phyloP scores from a whole-genome alignment of 495 filamentous ascomycete species.

The Penicillium dipodomyicola region DNA sequence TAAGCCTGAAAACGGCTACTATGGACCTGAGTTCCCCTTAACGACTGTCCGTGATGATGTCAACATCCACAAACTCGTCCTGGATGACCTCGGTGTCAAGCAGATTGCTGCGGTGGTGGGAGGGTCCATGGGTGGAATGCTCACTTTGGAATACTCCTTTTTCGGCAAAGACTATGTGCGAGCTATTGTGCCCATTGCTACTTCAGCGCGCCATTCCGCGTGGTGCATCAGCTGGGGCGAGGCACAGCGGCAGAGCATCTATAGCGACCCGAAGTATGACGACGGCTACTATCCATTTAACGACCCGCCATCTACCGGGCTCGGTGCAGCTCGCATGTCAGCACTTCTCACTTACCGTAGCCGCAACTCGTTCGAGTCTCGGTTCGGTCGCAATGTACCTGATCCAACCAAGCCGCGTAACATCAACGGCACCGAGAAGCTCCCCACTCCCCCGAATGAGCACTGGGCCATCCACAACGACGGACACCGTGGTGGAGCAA shows the following conservation, averaged over 20 bases:
- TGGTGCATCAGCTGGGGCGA: slow-evolving; percentile 99
- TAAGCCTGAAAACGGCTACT: slow-evolving; percentile 67
- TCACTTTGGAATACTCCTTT: slow-evolving; percentile 94
- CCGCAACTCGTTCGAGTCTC: slow-evolving; percentile 92
- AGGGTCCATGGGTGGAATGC: slow-evolving; percentile 98
- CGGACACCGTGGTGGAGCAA: slow-evolving; percentile 65
- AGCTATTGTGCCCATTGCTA: slow-evolving; percentile 89
- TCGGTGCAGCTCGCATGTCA: slow-evolving; percentile 95
- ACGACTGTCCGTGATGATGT: slow-evolving; percentile 96
- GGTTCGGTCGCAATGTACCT: slow-evolving; percentile 90
- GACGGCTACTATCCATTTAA: slow-evolving; percentile 89
- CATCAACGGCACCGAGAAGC: slow-evolving; percentile 64
- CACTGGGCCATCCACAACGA: slow-evolving; percentile 97
- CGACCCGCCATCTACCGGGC: slow-evolving; percentile 78
- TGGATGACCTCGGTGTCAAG: slow-evolving; percentile 84
- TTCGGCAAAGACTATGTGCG: slow-evolving; percentile 93
- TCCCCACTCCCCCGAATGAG: slow-evolving; percentile 68
- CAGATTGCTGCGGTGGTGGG: slow-evolving; percentile 88
- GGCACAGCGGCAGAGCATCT: slow-evolving; percentile 96
- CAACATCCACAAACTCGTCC: slow-evolving; percentile 83
- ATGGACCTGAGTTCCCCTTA: slow-evolving; percentile 94
- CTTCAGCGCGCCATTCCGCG: slow-evolving; percentile 91
- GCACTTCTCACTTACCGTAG: slow-evolving; percentile 93
- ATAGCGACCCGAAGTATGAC: slow-evolving; percentile 96
- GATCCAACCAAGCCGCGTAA: slow-evolving; percentile 76